Conservation (phyloP, 805 yeast species). For the Torulaspora indica region DNA sequence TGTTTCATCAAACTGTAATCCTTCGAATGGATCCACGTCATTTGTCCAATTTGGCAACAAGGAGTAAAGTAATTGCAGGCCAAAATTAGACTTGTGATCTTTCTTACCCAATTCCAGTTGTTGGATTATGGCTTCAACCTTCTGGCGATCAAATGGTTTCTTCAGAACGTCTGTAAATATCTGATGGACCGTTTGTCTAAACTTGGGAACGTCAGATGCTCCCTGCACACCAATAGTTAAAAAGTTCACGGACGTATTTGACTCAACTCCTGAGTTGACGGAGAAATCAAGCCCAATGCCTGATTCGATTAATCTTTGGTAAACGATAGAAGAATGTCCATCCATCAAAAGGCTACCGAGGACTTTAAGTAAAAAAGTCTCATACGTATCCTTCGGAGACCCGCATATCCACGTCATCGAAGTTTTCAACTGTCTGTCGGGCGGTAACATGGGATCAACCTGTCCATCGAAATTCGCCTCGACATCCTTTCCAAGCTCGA, state of each 20-base stretch:
- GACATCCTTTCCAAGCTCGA: constrained; percentile 37
- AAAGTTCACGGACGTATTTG: constrained; percentile 68
- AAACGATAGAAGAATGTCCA: constrained; percentile 89
- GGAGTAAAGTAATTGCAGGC: constrained; percentile 67
- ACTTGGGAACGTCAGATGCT: constrained; percentile 43
- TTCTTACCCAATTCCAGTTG: constrained; percentile 80
- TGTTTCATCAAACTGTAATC: constrained; percentile 59
- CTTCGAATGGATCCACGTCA: constrained; percentile 66
- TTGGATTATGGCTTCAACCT: constrained; percentile 82
- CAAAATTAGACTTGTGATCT: constrained; percentile 87
- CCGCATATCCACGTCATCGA: constrained; percentile 90
- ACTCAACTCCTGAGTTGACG: constrained; percentile 82
- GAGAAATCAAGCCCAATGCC: constrained; percentile 82
- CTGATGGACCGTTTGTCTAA: constrained; percentile 46
- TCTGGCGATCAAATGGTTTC: constrained; percentile 47
- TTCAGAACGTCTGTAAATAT: constrained; percentile 44
- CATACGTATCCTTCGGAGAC: constrained; percentile 60
- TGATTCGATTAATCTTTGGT: constrained; percentile 79
- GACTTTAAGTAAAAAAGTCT: constrained; percentile 66
- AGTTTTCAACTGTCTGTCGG: constrained; percentile 65
- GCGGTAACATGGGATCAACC: constrained; percentile 67
- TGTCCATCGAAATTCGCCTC: constrained; percentile 60
- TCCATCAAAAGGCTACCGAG: constrained; percentile 69
- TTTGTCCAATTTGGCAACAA: constrained; percentile 85
- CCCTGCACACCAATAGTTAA: constrained; percentile 88